Base-by-base conservation (phyloP, 75 land plant genomes). In the Pinus taeda region DNA sequence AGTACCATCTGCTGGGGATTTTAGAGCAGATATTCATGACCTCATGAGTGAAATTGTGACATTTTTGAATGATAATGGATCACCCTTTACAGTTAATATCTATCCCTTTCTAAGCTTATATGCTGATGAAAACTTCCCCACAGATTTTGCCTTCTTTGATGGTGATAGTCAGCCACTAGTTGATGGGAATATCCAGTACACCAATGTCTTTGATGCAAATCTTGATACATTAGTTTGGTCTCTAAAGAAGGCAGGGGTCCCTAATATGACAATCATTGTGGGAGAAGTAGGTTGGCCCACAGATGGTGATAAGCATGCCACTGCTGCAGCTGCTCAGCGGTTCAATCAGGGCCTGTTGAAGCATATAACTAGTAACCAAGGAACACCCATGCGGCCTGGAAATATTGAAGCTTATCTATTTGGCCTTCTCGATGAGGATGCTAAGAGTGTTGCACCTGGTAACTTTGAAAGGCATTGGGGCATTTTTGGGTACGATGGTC, bases 381-480 rank as follows among this genome's bases (percentile, higher is more conserved):
- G 94, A 12, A 93, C 96, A 3, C 96, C 96, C 3, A 57, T 89
- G 79, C 75, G 81, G 24, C 82, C 90, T 12, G 73, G 74, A 15
- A 78, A 78, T 3, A 7, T 84, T 3, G 88, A 93, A 14, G 82
- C 81, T 24, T 93, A 93, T 71, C 49, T 93, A 15, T 93, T 93
- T 59, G 71, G 90, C 67, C 88, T 93, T 53, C 80, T 91, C n/a
- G 96, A 93, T 62, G 96, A 93, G 79, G 91, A 93, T 74, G 76
- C 60, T 20, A 93, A 93, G 77, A 92, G 92, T 74, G 88, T 93
- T 53, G 84, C 80, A 15, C 96, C 96, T 17, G 96, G 96, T 11
- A 81, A 93, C 63, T 93, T 93, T 63, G 96, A 93, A 76, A 75
- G 96, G 59, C 94, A 91, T 72, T 93, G 96, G 96, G 96, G 96